Conservation (phyloP, 306 rosid species). For the Vicia faba region DNA sequence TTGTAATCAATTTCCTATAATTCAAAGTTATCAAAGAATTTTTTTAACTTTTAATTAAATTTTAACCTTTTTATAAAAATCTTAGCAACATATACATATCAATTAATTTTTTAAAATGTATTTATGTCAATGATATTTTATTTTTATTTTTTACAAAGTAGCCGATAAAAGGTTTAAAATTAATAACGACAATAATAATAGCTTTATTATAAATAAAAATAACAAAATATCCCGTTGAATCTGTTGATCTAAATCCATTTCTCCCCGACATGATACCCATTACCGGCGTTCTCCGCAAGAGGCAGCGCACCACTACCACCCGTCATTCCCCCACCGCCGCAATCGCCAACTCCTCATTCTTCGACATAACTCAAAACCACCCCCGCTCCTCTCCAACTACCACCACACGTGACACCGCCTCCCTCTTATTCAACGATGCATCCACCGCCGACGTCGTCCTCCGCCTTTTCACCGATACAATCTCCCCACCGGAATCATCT, state of each 20-base stretch:
- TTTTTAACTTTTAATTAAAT: no score
- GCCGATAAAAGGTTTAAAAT: no score
- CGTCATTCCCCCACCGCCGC: slow-evolving; percentile 47
- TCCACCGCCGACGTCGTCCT: slow-evolving; percentile 73
- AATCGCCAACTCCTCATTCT: slow-evolving; percentile 31
- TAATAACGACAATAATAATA: no score
- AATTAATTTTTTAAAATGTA: no score
- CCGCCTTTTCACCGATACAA: slow-evolving; percentile 57
- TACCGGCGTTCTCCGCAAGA: slow-evolving; percentile 51
- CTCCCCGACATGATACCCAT: slow-evolving; percentile 39
- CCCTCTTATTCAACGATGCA: slow-evolving; percentile 53
- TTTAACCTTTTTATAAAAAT: no score
- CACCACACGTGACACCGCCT: not conserved
- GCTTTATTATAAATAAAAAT: not conserved
- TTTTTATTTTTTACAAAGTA: no score
- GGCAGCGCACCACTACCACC: slow-evolving; percentile 60
- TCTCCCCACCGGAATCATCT: slow-evolving; percentile 45
- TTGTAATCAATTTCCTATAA: no score
- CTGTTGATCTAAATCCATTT: not conserved
- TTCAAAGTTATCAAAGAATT: no score
- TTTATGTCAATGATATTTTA: no score
- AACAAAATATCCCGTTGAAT: not conserved
- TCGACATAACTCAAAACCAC: slow-evolving; percentile 38
- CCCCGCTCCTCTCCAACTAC: not conserved
- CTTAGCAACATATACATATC: no score